A percentile compares a stretch with the other conserved stretches of the same genome.
Evolutionary conservation across 495 filamentous ascomycete species (phyloP).

Genomic region (Penicillium arizonense): DNA sequence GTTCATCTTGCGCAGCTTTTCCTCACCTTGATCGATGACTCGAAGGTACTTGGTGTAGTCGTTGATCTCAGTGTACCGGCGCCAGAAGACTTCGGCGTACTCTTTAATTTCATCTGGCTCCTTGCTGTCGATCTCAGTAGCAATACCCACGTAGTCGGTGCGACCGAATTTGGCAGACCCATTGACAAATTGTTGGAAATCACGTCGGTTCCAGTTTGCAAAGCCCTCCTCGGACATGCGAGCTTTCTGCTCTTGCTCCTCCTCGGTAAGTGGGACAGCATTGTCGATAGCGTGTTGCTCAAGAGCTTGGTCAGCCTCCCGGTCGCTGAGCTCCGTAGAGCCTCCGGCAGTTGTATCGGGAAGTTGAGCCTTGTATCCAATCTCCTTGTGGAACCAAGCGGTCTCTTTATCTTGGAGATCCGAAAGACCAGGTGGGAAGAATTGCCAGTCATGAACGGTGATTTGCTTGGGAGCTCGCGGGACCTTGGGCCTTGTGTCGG

Average conservation of each 20-base stretch:
- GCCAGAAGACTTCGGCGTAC: slow-evolving; percentile 95
- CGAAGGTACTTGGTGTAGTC: slow-evolving; percentile 85
- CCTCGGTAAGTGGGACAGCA: slow-evolving; percentile 82
- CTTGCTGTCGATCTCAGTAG: slow-evolving; percentile 90
- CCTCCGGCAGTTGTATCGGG: slow-evolving; percentile 76
- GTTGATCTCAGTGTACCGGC: slow-evolving; percentile 79
- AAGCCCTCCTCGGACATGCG: slow-evolving; percentile 81
- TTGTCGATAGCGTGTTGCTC: slow-evolving; percentile 93
- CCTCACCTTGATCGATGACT: slow-evolving; percentile 89
- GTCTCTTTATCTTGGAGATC: slow-evolving; percentile 96
- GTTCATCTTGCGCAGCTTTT: slow-evolving; percentile 79
- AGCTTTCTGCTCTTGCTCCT: slow-evolving; percentile 83
- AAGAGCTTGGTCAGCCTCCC: slow-evolving; percentile 81
- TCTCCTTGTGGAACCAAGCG: slow-evolving; percentile 92
- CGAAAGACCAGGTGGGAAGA: slow-evolving; percentile 78
- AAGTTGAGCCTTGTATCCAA: slow-evolving; percentile 86
- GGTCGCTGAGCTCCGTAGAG: slow-evolving; percentile 61
- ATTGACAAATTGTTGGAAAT: slow-evolving; percentile 98
- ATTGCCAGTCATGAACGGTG: slow-evolving; percentile 92
- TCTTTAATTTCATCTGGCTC: slow-evolving; percentile 76
- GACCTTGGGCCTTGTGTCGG: slow-evolving; percentile 91
- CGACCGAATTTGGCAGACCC: slow-evolving; percentile 91
- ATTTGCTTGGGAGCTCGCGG: slow-evolving; percentile 94
- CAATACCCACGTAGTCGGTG: slow-evolving; percentile 76
- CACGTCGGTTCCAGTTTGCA: slow-evolving; percentile 88